Base-by-base conservation (phyloP, 768 basidiomycete species). In the Heimioporus sp. region DNA sequence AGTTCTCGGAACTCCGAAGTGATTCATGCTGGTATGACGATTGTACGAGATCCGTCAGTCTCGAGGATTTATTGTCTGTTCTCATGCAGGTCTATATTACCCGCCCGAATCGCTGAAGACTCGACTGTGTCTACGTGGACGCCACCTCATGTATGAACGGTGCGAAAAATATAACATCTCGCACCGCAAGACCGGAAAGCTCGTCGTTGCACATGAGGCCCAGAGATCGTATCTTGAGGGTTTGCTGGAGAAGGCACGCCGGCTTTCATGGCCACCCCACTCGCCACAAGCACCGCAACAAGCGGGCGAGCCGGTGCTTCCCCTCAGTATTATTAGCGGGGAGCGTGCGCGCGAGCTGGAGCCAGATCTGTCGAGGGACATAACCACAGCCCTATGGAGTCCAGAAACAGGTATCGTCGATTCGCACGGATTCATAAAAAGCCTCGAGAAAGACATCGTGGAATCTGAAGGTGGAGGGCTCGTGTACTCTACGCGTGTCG, bases 1-100 rank as follows among this genome's bases (percentile, higher is more conserved):
- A 94, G 93, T 66, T 93, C 91, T 37, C 82, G 95, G 15, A 97
- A 96, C 66, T 95, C 93, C 0, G 95, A 97, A 64, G 95, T 98
- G 20, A 88, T 98, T 24, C 95, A 98, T 72, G 86, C 90, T 54
- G 93, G 90, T 84, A 63, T 39, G 65, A 20, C 19, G 4, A 34
- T 30, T 32, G 17, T 24, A 12, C 9, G 37, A 30, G 10, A 28
- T 9, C 31, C 35, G 10, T 20, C n/a, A 31, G 7, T 28, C 12
- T 46, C 16, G 48, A 19, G 7, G 10, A n/a, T 36, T 58, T 5
- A 43, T 51, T 35, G 41, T 13, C 24, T 46, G 16, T 11, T 32
- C 35, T 42, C 35, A 24, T 51, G 37, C 58, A 92, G 91, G 91
- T 21, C 73, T 93, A 2, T 92, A 93, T 64, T 96, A 96, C 63